Conservation (phyloP, 2,329 filamentous ascomycete genomes). For the Diaporthe humulicola region DNA sequence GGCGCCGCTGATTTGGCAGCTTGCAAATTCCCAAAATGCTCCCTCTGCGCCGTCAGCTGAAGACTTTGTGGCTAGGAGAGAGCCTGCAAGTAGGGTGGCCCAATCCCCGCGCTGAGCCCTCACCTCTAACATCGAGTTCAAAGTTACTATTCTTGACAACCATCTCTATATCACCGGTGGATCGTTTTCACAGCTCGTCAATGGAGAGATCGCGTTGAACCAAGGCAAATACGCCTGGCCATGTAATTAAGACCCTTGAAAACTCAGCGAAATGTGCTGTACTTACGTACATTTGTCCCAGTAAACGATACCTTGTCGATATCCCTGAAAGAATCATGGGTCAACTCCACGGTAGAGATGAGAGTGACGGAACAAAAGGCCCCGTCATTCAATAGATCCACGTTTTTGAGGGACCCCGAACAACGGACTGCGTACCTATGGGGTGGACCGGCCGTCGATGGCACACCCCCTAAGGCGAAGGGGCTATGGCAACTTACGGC, state of each 20-base stretch:
- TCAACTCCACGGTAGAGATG: not conserved
- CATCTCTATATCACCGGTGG: not conserved
- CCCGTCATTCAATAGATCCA: not conserved
- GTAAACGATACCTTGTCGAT: constrained; percentile 1
- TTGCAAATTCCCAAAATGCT: not conserved
- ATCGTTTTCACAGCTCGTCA: not conserved
- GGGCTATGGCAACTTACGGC: not conserved
- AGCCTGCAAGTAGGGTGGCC: not conserved
- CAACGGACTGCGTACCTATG: not conserved
- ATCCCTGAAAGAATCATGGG: not conserved
- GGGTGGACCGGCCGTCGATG: not conserved
- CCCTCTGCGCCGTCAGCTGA: not conserved
- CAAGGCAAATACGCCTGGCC: not conserved
- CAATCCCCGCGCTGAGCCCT: not conserved
- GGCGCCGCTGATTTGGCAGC: not conserved
- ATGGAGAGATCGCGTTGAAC: not conserved
- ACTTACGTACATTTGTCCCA: not conserved
- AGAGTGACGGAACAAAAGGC: not conserved
- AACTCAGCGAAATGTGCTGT: not conserved
- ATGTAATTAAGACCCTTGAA: not conserved
- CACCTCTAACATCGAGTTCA: not conserved
- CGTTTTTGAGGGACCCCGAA: not conserved
- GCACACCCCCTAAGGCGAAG: not conserved
- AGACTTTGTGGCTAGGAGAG: not conserved
- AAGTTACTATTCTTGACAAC: not conserved